phyloP scores from a whole-genome alignment of 495 filamentous ascomycete genomes.

The Penicillium taxi region DNA sequence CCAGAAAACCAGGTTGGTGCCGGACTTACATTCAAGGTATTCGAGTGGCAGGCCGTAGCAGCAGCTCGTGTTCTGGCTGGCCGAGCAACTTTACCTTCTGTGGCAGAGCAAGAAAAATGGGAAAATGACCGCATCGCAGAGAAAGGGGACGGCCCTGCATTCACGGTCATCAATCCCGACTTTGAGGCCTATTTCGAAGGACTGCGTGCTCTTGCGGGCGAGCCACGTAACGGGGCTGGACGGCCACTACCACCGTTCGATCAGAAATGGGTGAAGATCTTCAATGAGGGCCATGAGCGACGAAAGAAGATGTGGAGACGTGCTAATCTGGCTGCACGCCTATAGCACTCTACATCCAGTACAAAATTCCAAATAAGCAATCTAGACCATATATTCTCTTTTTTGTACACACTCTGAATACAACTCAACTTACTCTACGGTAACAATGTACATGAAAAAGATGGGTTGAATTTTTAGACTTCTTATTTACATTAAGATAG shows the following conservation, averaged over 20 bases:
- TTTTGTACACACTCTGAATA: too few relatives aligned
- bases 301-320: slow-evolving; percentile 44
- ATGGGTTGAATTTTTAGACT: too few relatives aligned
- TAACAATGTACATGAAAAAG: too few relatives aligned
- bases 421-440: too few relatives aligned
- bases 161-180: slow-evolving; percentile 43
- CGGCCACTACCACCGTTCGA: slow-evolving; percentile 40
- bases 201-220: slow-evolving; percentile 39
- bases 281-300: slow-evolving; percentile 39
- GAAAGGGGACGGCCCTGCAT: slow-evolving; percentile 44
- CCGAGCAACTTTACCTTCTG: slow-evolving; percentile 34
- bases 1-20: slow-evolving; percentile 42
- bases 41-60: slow-evolving; percentile 54
- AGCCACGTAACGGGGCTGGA: slow-evolving; percentile 29
- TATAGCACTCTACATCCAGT: slow-evolving; percentile 1
- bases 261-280: slow-evolving; percentile 41
- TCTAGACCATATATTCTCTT: too few relatives aligned
- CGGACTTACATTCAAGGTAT: slow-evolving; percentile 51
- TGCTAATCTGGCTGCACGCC: slow-evolving; percentile 15
- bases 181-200: slow-evolving; percentile 50
- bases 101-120: slow-evolving; percentile 41
- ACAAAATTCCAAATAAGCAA: too few relatives aligned
- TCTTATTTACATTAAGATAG: too few relatives aligned
- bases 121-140: slow-evolving; percentile 40
- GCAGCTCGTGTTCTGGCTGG: slow-evolving; percentile 49